Percentiles rank a stretch among this genome's conserved stretches.
Conservation (phyloP, 2,329 filamentous ascomycete genomes). For the Stenocarpella maydis region DNA sequence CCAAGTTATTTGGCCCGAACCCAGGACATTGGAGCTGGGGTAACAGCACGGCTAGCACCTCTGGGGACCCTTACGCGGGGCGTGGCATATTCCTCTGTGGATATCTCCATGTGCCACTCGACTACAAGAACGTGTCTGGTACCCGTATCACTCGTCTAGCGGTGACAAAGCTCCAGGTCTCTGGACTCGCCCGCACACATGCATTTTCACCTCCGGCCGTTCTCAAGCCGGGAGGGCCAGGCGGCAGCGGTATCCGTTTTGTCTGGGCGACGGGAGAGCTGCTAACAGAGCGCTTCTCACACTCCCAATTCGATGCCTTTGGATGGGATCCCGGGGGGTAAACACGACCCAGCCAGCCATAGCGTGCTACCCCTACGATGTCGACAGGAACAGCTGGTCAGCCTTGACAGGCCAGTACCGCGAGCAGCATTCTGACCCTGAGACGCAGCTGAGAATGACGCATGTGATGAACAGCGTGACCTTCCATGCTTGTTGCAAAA, state of each 20-base stretch:
- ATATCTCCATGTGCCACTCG: slow-evolving; percentile 57
- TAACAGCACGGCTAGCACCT: slow-evolving; percentile 35
- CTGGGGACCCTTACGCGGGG: slow-evolving; percentile 45
- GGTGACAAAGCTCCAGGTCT: slow-evolving; percentile 59
- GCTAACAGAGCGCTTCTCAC: slow-evolving; percentile 52
- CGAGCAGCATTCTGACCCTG: slow-evolving; percentile 46
- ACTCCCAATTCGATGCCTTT: slow-evolving; percentile 55
- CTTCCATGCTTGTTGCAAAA: slow-evolving; percentile 53
- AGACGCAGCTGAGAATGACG: slow-evolving; percentile 50
- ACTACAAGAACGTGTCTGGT: slow-evolving; percentile 56
- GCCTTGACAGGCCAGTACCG: slow-evolving; percentile 50
- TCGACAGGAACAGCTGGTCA: slow-evolving; percentile 56
- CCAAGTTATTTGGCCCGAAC: slow-evolving; percentile 51
- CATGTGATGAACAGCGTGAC: slow-evolving; percentile 57
- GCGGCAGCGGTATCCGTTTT: slow-evolving; percentile 55
- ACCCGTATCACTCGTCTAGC: slow-evolving; percentile 54
- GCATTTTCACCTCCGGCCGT: slow-evolving; percentile 44
- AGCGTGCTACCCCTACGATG: slow-evolving; percentile 56
- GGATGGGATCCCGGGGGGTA: slow-evolving; percentile 64
- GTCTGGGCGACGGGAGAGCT: slow-evolving; percentile 49
- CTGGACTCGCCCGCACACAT: slow-evolving; percentile 48
- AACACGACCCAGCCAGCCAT: slow-evolving; percentile 55
- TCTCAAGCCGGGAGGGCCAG: slow-evolving; percentile 60
- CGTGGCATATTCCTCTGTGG: slow-evolving; percentile 58
- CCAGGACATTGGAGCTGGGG: slow-evolving; percentile 58